Conservation (phyloP, 2,329 filamentous ascomycete genomes). For the Pseudogymnoascus sp. region DNA sequence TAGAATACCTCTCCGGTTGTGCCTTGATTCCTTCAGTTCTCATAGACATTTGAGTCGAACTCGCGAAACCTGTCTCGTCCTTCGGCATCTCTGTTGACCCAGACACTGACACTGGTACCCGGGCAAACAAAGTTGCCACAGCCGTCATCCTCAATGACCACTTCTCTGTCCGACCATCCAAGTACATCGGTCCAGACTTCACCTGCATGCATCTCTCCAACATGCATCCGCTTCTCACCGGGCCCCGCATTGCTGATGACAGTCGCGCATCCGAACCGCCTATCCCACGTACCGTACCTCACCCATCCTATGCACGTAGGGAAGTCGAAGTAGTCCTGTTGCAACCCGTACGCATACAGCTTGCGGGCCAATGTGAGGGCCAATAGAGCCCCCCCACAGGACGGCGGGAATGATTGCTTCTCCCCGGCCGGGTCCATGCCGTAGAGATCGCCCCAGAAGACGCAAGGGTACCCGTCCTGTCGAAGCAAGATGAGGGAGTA, state of each 20-base stretch:
- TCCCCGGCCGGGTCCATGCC: slow-evolving; percentile 45
- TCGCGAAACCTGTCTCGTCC: slow-evolving; percentile 39
- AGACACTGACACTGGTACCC: slow-evolving; percentile 51
- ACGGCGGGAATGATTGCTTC: slow-evolving; percentile 40
- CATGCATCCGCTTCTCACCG: slow-evolving; percentile 51
- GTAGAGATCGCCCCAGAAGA: slow-evolving; percentile 66
- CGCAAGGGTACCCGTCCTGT: slow-evolving; percentile 53
- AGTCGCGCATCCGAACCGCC: slow-evolving; percentile 45
- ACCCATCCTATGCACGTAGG: slow-evolving; percentile 53
- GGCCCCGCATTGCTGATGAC: slow-evolving; percentile 47
- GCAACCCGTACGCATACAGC: slow-evolving; percentile 58
- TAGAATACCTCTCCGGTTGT: background rate
- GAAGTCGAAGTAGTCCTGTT: slow-evolving; percentile 56
- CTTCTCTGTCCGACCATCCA: slow-evolving; percentile 44
- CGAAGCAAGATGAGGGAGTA: slow-evolving; percentile 65
- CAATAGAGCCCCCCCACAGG: slow-evolving; percentile 47
- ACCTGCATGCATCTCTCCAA: slow-evolving; percentile 49
- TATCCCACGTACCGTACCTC: slow-evolving; percentile 41
- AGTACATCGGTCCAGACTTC: slow-evolving; percentile 59
- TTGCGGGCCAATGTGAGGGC: slow-evolving; percentile 54
- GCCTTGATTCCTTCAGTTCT: slow-evolving; percentile 9
- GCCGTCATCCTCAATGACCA: slow-evolving; percentile 51
- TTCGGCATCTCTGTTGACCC: slow-evolving; percentile 49
- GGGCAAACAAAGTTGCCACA: slow-evolving; percentile 50
- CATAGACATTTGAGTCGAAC: slow-evolving; percentile 26